Percentiles rank a stretch among this genome's conserved stretches.
Conservation (phyloP, 352 stramenopile species). For the Blastocystis sp. region DNA sequence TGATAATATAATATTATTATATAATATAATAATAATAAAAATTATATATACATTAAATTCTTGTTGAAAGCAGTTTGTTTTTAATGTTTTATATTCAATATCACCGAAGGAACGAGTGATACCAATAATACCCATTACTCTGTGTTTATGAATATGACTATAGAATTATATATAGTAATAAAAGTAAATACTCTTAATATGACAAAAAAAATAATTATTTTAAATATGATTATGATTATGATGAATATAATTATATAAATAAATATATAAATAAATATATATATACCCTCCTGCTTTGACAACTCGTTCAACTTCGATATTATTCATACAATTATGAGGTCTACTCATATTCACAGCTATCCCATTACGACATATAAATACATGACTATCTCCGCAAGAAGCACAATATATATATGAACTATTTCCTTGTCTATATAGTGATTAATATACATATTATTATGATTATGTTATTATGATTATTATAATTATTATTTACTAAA, state of each 20-base stretch:
- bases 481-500: no score
- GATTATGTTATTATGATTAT: no score
- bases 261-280: no score
- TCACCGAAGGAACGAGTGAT: conserved; percentile 34
- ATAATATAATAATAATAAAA: background rate
- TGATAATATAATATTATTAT: no score
- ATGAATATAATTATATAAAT: no score
- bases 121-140: conserved; percentile 32
- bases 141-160: conserved; percentile 11
- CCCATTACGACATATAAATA: conserved; percentile 22
- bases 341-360: conserved; percentile 14
- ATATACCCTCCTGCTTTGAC: conserved; percentile 12
- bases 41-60: conserved; percentile 2
- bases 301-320: conserved; percentile 15
- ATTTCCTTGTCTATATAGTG: no score
- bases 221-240: no score
- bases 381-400: conserved; percentile 18
- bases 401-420: conserved; percentile 37
- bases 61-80: conserved; percentile 25
- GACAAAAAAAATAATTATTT: no score
- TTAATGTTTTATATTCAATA: conserved; percentile 36
- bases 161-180: background rate
- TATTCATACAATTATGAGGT: conserved; percentile 18
- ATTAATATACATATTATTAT: no score
- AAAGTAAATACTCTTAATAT: no score